Evolutionary conservation across 179 eudicot genomes (phyloP).

Genomic region (Sideroxylon spinosum): DNA sequence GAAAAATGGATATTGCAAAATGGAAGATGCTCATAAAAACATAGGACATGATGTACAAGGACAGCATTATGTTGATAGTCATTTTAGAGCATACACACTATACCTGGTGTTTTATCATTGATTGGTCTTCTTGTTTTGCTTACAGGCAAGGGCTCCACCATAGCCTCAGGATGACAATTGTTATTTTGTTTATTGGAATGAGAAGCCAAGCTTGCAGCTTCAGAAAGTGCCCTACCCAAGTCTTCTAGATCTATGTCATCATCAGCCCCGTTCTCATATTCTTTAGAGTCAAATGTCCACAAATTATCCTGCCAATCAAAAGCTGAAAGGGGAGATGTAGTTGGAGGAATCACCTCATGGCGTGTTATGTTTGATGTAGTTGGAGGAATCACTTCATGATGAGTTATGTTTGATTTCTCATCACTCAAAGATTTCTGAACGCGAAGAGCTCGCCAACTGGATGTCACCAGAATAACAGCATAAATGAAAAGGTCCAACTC

Average conservation of each 20-base stretch:
- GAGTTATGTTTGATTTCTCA: constrained; percentile 25
- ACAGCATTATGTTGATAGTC: not conserved
- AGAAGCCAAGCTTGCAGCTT: constrained; percentile 60
- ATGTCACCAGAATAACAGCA: constrained; percentile 15
- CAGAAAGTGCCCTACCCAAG: constrained; percentile 64
- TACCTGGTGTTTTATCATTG: constrained; percentile 47
- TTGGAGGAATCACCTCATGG: constrained; percentile 22
- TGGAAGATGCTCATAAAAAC: not conserved
- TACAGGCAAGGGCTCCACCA: constrained; percentile 22
- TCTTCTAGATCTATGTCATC: constrained; percentile 62
- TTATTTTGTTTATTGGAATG: constrained; percentile 31
- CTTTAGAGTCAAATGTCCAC: constrained; percentile 42
- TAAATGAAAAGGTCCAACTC: not conserved
- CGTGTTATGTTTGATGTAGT: constrained; percentile 14
- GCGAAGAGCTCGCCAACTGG: constrained; percentile 82
- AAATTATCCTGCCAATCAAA: constrained; percentile 41
- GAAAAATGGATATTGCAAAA: not conserved
- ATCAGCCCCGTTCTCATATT: constrained; percentile 31
- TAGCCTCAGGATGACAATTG: constrained; percentile 23
- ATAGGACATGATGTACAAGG: not conserved
- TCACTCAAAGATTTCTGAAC: constrained; percentile 50
- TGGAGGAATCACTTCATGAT: constrained; percentile 22
- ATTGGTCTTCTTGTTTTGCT: constrained; percentile 27
- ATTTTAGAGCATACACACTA: not conserved
- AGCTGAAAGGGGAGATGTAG: constrained; percentile 26